Conservation (phyloP, 768 basidiomycete species). For the Flagelloscypha sp. region DNA sequence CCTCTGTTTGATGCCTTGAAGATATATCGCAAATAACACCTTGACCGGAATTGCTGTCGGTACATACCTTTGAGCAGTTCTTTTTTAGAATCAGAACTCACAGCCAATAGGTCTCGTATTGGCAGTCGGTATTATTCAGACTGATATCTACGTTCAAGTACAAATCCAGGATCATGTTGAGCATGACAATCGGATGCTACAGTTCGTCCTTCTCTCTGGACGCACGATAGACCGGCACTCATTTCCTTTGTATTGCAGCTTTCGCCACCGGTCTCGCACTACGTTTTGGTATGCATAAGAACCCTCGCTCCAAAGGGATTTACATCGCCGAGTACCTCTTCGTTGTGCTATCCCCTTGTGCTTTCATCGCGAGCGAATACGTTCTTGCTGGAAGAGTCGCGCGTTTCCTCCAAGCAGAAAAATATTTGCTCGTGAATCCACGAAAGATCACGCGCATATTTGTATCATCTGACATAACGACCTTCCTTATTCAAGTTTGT, state of each 20-base stretch:
- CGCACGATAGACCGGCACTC: background rate
- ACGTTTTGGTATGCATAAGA: constrained; percentile 45
- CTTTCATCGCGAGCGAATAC: constrained; percentile 65
- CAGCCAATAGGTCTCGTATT: constrained; percentile 26
- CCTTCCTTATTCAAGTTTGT: constrained; percentile 56
- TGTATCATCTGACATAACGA: constrained; percentile 53
- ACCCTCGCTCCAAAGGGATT: constrained; percentile 43
- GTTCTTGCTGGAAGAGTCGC: constrained; percentile 57
- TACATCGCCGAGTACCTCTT: constrained; percentile 54
- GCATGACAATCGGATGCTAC: constrained; percentile 54
- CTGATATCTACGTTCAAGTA: constrained; percentile 32
- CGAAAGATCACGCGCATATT: constrained; percentile 48
- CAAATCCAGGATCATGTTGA: constrained; percentile 51
- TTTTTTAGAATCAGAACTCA: background rate
- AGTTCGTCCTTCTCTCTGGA: constrained; percentile 27
- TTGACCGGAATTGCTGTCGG: constrained; percentile 43
- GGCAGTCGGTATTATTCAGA: constrained; percentile 34
- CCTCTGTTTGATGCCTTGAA: too few relatives aligned
- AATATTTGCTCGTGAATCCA: constrained; percentile 41
- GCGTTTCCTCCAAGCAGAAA: constrained; percentile 34
- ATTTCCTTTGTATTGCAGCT: constrained; percentile 22
- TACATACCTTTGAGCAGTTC: constrained; percentile 17
- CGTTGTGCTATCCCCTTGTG: constrained; percentile 65
- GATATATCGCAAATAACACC: constrained; percentile 48
- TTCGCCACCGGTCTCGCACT: constrained; percentile 48